Conservation (phyloP, 768 basidiomycete species). For the Pisolithus albus region DNA sequence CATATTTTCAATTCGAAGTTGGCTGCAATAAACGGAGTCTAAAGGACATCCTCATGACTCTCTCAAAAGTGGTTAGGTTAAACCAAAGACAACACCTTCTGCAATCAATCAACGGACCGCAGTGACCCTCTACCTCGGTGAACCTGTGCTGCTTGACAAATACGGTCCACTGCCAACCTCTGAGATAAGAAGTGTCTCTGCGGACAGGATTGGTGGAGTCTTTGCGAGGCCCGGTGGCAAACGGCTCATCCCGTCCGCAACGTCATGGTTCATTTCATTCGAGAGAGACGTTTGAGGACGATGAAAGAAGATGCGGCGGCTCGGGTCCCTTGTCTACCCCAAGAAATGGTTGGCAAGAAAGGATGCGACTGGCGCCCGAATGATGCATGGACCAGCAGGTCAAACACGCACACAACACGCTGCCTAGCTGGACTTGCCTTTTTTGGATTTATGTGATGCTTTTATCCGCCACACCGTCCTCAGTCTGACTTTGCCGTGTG, state of each 20-base stretch:
- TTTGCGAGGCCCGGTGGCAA: background rate
- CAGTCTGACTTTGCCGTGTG: slow-evolving; percentile 2
- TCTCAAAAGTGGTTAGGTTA: background rate
- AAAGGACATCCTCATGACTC: slow-evolving; percentile 2
- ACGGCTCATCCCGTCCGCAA: background rate
- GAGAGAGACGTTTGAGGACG: background rate
- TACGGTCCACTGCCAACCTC: slow-evolving; percentile 14
- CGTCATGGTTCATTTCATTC: background rate
- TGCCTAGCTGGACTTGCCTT: slow-evolving; percentile 10
- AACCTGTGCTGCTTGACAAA: slow-evolving; percentile 24
- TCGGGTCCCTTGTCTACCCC: background rate
- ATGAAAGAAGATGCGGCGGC: background rate
- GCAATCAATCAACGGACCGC: slow-evolving; percentile 14
- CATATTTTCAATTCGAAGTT: slow-evolving; percentile 25
- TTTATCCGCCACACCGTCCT: slow-evolving; percentile 6
- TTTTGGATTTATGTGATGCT: slow-evolving; percentile 7
- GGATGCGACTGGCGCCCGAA: background rate
- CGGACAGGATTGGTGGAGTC: background rate
- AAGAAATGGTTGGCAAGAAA: background rate
- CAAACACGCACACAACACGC: slow-evolving; percentile 15
- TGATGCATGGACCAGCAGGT: background rate
- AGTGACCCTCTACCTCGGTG: slow-evolving; percentile 21
- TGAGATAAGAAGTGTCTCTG: slow-evolving; percentile 2
- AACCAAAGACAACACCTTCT: slow-evolving; percentile 5
- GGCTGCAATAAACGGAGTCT: slow-evolving; percentile 13